Evolutionary conservation across 2,329 filamentous ascomycete genomes (phyloP).

Genomic region (Fusarium fujikuroi): DNA sequence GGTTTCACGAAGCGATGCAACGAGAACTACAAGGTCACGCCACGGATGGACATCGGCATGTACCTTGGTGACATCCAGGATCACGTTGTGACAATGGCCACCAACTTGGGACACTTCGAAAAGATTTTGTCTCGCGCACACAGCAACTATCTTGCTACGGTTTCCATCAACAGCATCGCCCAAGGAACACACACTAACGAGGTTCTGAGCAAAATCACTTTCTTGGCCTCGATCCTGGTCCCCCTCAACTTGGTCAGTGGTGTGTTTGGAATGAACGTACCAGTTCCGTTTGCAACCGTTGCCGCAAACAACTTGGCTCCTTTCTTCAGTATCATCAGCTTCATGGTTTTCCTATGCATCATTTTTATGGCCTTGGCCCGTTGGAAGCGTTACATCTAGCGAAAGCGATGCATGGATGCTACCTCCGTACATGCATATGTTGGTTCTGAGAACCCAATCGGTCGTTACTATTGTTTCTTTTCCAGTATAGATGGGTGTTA

Average conservation of each 20-base stretch:
- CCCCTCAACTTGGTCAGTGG: slow-evolving; percentile 93
- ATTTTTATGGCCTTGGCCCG: slow-evolving; percentile 60
- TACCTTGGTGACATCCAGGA: slow-evolving; percentile 98
- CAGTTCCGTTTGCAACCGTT: slow-evolving; percentile 70
- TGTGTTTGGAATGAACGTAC: slow-evolving; percentile 89
- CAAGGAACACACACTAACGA: slow-evolving; percentile 90
- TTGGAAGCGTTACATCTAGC: slow-evolving; percentile 58
- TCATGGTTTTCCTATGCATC: slow-evolving; percentile 64
- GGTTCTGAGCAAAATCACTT: slow-evolving; percentile 92
- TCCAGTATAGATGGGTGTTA: slow-evolving; percentile 30
- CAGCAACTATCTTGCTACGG: slow-evolving; percentile 94
- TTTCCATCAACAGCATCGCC: slow-evolving; percentile 90
- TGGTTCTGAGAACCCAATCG: not conserved
- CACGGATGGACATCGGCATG: slow-evolving; percentile 94
- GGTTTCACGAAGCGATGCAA: slow-evolving; percentile 99
- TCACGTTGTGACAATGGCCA: slow-evolving; percentile 99
- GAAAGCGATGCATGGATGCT: slow-evolving; percentile 54
- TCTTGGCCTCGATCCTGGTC: slow-evolving; percentile 94
- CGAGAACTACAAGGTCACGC: slow-evolving; percentile 94
- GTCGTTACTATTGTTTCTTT: slow-evolving; percentile 20
- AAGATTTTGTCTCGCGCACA: slow-evolving; percentile 96
- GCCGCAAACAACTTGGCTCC: slow-evolving; percentile 58
- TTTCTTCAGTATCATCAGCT: slow-evolving; percentile 41
- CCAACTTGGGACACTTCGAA: slow-evolving; percentile 93
- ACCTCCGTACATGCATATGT: not conserved